Base-by-base conservation (phyloP, 768 basidiomycete genomes). In the Porphyrellus cyaneotinctus region DNA sequence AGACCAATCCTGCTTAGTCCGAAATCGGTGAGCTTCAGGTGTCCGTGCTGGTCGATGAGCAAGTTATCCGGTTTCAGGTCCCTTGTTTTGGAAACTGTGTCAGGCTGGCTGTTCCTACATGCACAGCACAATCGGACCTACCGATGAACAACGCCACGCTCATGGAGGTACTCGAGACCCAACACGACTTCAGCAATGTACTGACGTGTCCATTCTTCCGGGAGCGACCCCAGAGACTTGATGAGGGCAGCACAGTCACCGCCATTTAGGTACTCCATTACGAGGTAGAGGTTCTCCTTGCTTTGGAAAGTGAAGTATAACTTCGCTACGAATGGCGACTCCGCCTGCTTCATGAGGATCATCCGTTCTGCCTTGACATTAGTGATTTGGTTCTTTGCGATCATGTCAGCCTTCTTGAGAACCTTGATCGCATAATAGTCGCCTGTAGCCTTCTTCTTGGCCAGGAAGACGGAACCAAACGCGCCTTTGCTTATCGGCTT, bases 321-420 rank as follows among this genome's bases (percentile, higher is more conserved):
- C 71, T 97, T 97, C 44, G 93, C 93, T 45, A 98, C 97, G 64
- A 98, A 95, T 15, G 97, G 95, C 10, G 94, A 97, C 70, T 97
- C 94, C 2, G 95, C 90, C 70, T 98, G 95, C 68, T 94, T 94
- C 97, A 99, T 99, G 60, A 99, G 80, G 64, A 99, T 99, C 86
- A 97, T 98, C 52, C 97, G 82, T 75, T 99, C 97, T 2, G 97
- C 97, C 74, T 98, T 98, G 70, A 99, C 97, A 67, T 98, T 99
- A 44, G 97, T 98, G 69, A 99, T 95, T 71, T 99, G 97, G 75
- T 99, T 99, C 81, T 99, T 99, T 36, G 97, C 91, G 69, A 99
- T 98, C 97, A 99, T 99, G 72, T 99, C 97, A n/a, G 94, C 92
- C 76, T 99, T 99, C 76, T 95, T 97, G 67, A 99, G 73, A n/a